Evolutionary conservation across 768 basidiomycete genomes (phyloP), one percentile per base, ranked within the genome.

Genomic region (Paxillus ammoniavirescens): DNA sequence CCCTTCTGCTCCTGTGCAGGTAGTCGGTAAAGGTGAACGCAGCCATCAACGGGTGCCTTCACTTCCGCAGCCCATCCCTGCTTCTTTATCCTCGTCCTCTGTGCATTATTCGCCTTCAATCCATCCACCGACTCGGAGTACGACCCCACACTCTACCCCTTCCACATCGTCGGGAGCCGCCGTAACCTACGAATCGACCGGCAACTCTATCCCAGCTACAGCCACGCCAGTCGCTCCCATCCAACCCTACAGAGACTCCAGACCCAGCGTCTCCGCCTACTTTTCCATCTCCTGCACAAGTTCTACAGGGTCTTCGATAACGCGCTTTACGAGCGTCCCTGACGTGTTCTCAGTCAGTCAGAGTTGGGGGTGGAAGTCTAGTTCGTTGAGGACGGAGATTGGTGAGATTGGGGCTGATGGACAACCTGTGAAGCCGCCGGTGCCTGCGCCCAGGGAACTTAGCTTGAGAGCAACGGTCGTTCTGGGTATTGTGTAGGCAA

Each of bases 301-400:
- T 53, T 83, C 86, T 15, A 86, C 87, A 6, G 93, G 94, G 3
- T 83, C 90, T 7, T 86, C 86, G 30, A 77, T 93, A 64, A 93
- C 91, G 49, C 78, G 85, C 37, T 96, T 96, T 67, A 82, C 86
- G 45, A 93, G 91, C 58, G 81, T 86, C 3, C 94, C 94, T 1
- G 94, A 97, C 64, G 77, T 81, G 42, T 96, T 97, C 65, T 78
- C 85, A 28, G 77, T 93, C 42, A 84, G 84, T 55, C 91, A 94
- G 75, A 91, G 89, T 57, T 96, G 93, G 94, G 94, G 93, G 0
- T 95, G 93, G 93, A 93, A 93, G 73, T 80, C 78, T 49, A 78
- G 77, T 53, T 79, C 80, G 17, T 64, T 86, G 47, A 65, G 77
- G 14, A 77, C 75, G 17, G 81, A 83, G 52, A 76, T 79, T 61